Evolutionary conservation across 345 rosid species (phyloP).

Genomic region (Bruguiera parviflora): DNA sequence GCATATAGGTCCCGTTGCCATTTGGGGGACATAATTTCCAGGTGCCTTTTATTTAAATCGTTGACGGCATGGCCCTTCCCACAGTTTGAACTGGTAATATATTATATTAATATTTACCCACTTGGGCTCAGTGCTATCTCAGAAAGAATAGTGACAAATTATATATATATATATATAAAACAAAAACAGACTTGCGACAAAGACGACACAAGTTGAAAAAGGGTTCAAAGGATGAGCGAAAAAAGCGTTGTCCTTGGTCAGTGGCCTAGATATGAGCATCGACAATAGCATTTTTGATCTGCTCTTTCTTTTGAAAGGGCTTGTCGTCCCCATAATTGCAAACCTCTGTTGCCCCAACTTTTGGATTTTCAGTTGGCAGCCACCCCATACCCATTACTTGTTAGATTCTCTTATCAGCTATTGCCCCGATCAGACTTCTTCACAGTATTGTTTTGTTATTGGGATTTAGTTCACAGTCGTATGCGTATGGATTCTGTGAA

Average conservation of each 20-base stretch:
- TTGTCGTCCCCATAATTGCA: slow-evolving; percentile 21
- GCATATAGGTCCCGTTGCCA: too few relatives aligned
- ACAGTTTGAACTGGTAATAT: too few relatives aligned
- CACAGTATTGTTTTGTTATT: too few relatives aligned
- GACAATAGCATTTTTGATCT: slow-evolving; percentile 36
- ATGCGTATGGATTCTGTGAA: slow-evolving; percentile 72
- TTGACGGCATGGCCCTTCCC: too few relatives aligned
- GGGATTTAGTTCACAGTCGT: background rate
- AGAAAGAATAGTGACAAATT: too few relatives aligned
- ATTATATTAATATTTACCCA: too few relatives aligned
- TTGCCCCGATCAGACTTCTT: too few relatives aligned
- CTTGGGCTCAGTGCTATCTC: too few relatives aligned
- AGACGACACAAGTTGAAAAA: background rate
- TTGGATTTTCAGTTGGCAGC: background rate
- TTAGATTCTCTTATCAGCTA: slow-evolving; percentile 2
- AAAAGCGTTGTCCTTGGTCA: slow-evolving; percentile 28
- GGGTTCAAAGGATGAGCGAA: slow-evolving; percentile 14
- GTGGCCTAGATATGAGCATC: slow-evolving; percentile 42
- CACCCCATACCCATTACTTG: background rate
- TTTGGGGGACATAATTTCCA: too few relatives aligned
- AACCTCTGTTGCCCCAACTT: slow-evolving; percentile 13
- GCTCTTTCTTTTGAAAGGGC: slow-evolving; percentile 17
- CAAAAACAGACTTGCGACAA: too few relatives aligned
- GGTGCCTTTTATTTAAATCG: too few relatives aligned
- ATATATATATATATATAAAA: too few relatives aligned